Percentiles rank a stretch among this genome's conserved stretches.
phyloP scores from a whole-genome alignment of 2,329 filamentous ascomycete genomes.

The Tolypocladium tropicale region DNA sequence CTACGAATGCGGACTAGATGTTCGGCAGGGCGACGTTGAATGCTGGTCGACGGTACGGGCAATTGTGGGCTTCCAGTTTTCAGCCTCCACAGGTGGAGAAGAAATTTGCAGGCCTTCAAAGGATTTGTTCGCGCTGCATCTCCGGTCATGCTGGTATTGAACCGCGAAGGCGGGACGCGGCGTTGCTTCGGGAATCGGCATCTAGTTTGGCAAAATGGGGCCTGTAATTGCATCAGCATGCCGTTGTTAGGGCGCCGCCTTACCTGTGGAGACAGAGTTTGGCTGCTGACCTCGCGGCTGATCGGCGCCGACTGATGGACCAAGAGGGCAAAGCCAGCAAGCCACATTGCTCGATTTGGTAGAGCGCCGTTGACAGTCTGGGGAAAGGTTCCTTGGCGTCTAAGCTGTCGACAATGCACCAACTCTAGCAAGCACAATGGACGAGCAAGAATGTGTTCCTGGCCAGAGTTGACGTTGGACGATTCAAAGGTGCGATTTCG shows the following conservation, averaged over 20 bases:
- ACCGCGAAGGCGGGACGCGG: background rate
- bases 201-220: background rate
- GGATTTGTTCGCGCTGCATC: too few species aligned
- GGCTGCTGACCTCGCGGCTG: background rate
- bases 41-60: too few species aligned
- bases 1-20: background rate
- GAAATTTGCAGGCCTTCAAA: too few species aligned
- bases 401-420: background rate
- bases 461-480: too few species aligned
- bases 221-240: too few species aligned
- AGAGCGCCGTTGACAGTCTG: background rate
- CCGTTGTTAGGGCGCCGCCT: background rate
- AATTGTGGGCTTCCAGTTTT: background rate
- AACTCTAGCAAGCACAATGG: background rate
- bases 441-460: too few species aligned
- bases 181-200: background rate
- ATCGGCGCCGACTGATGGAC: background rate
- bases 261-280: background rate
- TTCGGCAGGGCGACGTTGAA: background rate
- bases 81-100: background rate
- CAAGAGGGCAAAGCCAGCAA: background rate
- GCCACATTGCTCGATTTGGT: background rate
- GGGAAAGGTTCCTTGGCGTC: background rate
- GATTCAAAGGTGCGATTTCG: too few species aligned
- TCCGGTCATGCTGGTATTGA: too few species aligned